phyloP scores from a whole-genome alignment of 768 basidiomycete species.

The Gymnopilus dilepis region DNA sequence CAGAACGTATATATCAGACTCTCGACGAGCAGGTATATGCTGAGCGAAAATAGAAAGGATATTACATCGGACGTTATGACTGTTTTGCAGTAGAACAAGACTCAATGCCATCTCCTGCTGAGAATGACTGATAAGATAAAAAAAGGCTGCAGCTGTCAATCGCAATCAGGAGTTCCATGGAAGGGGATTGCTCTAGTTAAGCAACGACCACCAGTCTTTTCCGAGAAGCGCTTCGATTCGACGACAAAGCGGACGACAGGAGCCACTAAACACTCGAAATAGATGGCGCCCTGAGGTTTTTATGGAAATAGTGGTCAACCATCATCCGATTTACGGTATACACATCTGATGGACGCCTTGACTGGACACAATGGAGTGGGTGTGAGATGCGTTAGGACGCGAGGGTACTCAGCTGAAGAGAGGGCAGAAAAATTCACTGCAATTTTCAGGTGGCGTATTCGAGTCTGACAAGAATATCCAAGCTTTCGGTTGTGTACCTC shows the following conservation, averaged over 20 bases:
- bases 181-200: background rate
- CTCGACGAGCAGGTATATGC: too few relatives aligned
- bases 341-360: background rate
- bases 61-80: too few relatives aligned
- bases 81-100: too few relatives aligned
- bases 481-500: background rate
- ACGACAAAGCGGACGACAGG: background rate
- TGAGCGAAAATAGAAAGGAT: too few relatives aligned
- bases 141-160: too few relatives aligned
- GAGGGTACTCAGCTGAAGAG: background rate
- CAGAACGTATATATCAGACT: too few relatives aligned
- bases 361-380: background rate
- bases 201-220: background rate
- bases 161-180: background rate
- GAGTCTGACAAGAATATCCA: background rate
- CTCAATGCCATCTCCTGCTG: too few relatives aligned
- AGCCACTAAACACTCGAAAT: background rate
- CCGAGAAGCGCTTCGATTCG: background rate
- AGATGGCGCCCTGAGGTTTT: background rate
- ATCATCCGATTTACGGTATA: background rate
- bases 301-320: background rate
- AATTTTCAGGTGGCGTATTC: background rate
- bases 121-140: too few relatives aligned
- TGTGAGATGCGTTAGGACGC: background rate
- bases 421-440: background rate